Base-by-base conservation (phyloP, 106 monocot species). In the Dactylorhiza incarnata region DNA sequence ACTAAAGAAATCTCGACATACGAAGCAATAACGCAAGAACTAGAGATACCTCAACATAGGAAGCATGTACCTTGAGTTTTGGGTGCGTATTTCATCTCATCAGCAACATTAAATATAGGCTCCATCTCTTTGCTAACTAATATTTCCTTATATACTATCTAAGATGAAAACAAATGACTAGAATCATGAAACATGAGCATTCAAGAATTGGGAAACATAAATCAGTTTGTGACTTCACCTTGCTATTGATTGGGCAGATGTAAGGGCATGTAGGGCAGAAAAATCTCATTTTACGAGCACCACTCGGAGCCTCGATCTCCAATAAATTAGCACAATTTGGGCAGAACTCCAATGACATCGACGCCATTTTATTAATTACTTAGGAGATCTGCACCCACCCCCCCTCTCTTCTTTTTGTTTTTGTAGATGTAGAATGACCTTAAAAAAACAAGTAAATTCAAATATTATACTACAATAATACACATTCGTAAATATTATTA, bases 261-360 rank as follows among this genome's bases (percentile, higher is more conserved):
- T 78, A 78, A n/a, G 78, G 78, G 19, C 78, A 78, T 48, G 48
- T 62, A 7, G 71, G 78, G 59, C 78, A 79, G 48, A 9, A 61
- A 25, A 79, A 73, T 72, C 78, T 71, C 26, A 55, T 46, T 73
- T 79, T 79, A 14, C 25, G 58, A 24, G 24, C 26, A 79, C 72
- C 59, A 47, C 19, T 61, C 49, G 56, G 59, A 48, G 78, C 56
- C 72, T 79, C 78, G 49, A 79, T 43, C 22, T 72, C 72, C 72
- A 79, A 79, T 16, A 79, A 48, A 23, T 26, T 29, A 71, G 71
- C 72, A 73, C 78, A 79, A 3, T 44, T 48, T 26, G 78, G 72
- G 47, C 72, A 79, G 48, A 79, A 79, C 43, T 79, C 72, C 78
- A 79, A 24, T 73, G 74, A 8, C 51, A 55, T 15, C 16, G 51